phyloP scores from a whole-genome alignment of 108 stramenopile species.

The Bacterosira constricta region DNA sequence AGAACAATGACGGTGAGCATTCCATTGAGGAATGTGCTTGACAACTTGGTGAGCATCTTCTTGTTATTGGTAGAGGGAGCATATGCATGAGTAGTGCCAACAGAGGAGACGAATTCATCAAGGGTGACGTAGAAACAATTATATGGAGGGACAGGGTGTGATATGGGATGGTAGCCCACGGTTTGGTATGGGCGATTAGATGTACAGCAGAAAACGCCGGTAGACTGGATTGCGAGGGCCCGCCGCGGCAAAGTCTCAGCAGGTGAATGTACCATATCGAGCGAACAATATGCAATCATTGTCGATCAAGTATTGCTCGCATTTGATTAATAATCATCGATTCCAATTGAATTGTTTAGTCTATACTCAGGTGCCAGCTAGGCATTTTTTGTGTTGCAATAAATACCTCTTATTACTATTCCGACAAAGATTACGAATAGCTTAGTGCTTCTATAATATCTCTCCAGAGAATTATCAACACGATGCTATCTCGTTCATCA shows the following conservation, averaged over 20 bases:
- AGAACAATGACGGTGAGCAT: conserved; percentile 11
- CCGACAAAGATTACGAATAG: no score
- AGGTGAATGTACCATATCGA: no score
- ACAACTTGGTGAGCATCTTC: conserved; percentile 37
- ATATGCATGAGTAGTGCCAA: not conserved
- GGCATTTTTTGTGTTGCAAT: no score
- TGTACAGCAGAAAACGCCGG: conserved; percentile 12
- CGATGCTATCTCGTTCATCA: no score
- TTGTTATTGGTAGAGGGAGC: conserved; percentile 26
- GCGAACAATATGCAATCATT: no score
- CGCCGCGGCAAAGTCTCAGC: conserved; percentile 7
- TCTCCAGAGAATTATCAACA: no score
- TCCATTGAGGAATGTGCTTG: conserved; percentile 36
- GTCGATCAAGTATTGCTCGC: no score
- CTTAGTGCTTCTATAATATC: no score
- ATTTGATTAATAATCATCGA: no score
- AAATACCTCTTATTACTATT: no score
- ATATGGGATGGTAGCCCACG: conserved; percentile 35
- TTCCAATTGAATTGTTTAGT: no score
- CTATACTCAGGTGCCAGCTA: no score
- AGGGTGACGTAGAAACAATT: conserved; percentile 35
- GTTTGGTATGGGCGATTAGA: conserved; percentile 32
- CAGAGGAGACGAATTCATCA: conserved; percentile 21
- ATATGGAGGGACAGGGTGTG: conserved; percentile 10
- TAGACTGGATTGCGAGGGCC: conserved; percentile 28